Evolutionary conservation across 1,139 yeast genomes (phyloP).

Genomic region (Saccharomyces hybrid): DNA sequence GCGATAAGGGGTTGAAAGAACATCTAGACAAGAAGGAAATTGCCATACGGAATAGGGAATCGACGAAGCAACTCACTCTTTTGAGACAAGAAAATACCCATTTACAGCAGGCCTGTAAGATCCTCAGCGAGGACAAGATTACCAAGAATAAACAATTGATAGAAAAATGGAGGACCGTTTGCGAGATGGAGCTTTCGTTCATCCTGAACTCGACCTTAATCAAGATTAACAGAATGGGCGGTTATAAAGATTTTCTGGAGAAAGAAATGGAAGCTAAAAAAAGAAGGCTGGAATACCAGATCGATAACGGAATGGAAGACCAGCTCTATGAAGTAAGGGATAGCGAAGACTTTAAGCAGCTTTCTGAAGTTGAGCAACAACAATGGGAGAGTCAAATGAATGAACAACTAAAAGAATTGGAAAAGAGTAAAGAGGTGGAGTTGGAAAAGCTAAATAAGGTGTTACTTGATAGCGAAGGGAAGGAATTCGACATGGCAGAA

Average conservation of each 20-base stretch:
- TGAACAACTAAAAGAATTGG: constrained; percentile 19
- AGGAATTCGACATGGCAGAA: constrained; percentile 40
- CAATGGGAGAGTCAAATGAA: constrained; percentile 27
- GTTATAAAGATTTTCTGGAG: constrained; percentile 36
- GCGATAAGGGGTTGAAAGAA: background rate
- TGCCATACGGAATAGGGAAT: background rate
- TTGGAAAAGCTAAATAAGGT: constrained; percentile 22
- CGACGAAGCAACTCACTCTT: constrained; percentile 5
- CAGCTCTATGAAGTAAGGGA: constrained; percentile 33
- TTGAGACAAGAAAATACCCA: constrained; percentile 24
- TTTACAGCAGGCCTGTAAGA: constrained; percentile 34
- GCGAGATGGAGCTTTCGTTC: constrained; percentile 39
- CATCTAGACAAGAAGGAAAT: background rate
- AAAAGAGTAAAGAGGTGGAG: constrained; percentile 22
- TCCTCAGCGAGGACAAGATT: constrained; percentile 25
- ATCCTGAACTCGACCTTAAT: constrained; percentile 36
- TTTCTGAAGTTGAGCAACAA: constrained; percentile 32
- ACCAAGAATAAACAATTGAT: constrained; percentile 29
- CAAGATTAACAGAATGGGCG: constrained; percentile 40
- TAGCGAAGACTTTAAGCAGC: constrained; percentile 33
- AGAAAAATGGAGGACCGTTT: constrained; percentile 39
- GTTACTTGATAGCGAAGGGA: constrained; percentile 19
- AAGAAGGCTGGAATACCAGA: constrained; percentile 30
- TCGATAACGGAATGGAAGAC: constrained; percentile 34
- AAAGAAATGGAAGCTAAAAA: constrained; percentile 33